A percentile compares a stretch with the other conserved stretches of the same genome.
Evolutionary conservation across 208 protist genomes (phyloP).

Genomic region (Porcisia deanei): DNA sequence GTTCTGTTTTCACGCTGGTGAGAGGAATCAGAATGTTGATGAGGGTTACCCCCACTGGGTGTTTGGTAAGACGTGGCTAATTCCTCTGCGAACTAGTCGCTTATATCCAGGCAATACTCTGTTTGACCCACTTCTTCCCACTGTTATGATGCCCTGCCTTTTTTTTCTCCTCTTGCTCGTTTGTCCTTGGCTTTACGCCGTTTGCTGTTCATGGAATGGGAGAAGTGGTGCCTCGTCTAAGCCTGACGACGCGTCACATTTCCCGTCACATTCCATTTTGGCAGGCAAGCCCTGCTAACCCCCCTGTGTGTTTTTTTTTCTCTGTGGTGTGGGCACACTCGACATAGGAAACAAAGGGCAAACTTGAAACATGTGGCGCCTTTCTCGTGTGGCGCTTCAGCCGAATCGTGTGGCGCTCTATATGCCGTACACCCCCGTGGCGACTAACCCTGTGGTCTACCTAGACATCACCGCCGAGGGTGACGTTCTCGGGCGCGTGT

Average conservation of each 20-base stretch:
- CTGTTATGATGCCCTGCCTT: neutral
- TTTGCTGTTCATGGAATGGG: neutral
- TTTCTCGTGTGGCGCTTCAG: constrained; percentile 16
- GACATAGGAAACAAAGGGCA: neutral
- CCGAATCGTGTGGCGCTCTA: constrained; percentile 33
- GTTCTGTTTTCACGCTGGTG: neutral
- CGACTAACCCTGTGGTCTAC: constrained; percentile 82
- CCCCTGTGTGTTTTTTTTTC: neutral
- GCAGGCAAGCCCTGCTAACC: neutral
- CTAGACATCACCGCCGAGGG: constrained; percentile 87
- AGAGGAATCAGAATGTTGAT: neutral
- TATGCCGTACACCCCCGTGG: constrained; percentile 63
- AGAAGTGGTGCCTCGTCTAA: neutral
- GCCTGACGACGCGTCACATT: neutral
- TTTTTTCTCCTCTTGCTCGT: neutral
- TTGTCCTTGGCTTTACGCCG: neutral
- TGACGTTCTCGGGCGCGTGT: constrained; percentile 74
- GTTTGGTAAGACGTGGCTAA: neutral
- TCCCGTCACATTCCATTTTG: neutral
- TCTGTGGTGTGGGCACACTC: neutral
- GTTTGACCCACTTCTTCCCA: neutral
- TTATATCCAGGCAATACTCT: neutral
- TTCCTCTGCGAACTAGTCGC: neutral
- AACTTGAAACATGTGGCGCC: constrained; percentile 17
- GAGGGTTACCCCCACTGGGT: neutral